Percentiles rank a stretch among this genome's conserved stretches.
phyloP scores from a whole-genome alignment of 306 rosid genomes.

The Castanospermum australe region DNA sequence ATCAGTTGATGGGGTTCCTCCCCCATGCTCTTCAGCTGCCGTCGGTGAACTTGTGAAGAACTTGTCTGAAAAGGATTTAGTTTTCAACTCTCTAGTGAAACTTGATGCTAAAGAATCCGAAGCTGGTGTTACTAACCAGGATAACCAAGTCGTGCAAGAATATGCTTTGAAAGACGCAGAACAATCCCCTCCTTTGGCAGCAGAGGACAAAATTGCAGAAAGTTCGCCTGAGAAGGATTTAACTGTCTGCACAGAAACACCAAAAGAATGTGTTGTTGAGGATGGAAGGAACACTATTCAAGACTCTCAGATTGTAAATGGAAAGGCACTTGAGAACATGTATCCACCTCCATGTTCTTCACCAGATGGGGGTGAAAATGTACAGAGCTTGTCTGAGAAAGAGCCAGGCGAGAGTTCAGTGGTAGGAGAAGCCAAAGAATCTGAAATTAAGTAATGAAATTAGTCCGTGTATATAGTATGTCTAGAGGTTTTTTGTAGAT shows the following conservation, averaged over 20 bases:
- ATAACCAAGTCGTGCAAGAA: neutral
- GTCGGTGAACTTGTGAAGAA: constrained; percentile 15
- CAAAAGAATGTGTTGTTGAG: neutral
- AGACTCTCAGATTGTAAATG: neutral
- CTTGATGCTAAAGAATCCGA: constrained; percentile 13
- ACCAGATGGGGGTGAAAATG: neutral
- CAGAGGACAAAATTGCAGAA: neutral
- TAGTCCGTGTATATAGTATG: neutral
- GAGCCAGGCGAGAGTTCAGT: neutral
- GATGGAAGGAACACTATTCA: neutral
- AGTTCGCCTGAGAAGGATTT: neutral
- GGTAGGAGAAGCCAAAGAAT: neutral
- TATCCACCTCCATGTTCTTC: neutral
- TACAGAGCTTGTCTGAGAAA: neutral
- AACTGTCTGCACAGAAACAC: neutral
- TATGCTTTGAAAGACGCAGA: neutral
- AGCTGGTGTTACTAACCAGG: neutral
- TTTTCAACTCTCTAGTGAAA: neutral
- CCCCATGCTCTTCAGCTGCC: neutral
- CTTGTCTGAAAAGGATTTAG: neutral
- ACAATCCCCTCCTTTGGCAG: neutral
- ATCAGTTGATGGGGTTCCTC: neutral
- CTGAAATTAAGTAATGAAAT: neutral
- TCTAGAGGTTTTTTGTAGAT: neutral
- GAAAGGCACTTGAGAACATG: neutral